These are phyloP conservation scores for Scutellaria baicalensis DNA, from an alignment of 257 asterid genomes.

Conservation along the genomic window DNA sequence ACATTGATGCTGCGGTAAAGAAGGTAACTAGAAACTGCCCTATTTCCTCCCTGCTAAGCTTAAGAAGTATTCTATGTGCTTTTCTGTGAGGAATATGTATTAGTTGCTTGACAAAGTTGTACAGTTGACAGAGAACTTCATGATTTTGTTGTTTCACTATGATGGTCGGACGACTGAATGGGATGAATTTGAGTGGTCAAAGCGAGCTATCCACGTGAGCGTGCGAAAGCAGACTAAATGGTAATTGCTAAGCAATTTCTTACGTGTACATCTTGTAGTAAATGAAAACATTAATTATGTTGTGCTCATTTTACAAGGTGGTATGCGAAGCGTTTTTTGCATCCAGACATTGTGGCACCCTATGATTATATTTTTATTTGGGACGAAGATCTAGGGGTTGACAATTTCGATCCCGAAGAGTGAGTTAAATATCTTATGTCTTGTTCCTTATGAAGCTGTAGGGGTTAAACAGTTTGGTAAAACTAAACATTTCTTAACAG, in stretches of 20 bases:
- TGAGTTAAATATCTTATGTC: slow-evolving; percentile 26
- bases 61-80: background rate
- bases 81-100: background rate
- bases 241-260: slow-evolving; percentile 21
- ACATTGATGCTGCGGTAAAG: slow-evolving; percentile 81
- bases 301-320: slow-evolving; percentile 48
- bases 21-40: slow-evolving; percentile 36
- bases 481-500: slow-evolving; percentile 21
- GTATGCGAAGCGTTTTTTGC: slow-evolving; percentile 93
- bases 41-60: background rate
- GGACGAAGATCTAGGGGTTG: slow-evolving; percentile 94
- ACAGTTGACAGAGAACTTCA: slow-evolving; percentile 89
- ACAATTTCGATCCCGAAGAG: slow-evolving; percentile 77
- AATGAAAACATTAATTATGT: background rate
- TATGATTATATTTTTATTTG: slow-evolving; percentile 79
- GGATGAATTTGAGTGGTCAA: slow-evolving; percentile 95
- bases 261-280: background rate
- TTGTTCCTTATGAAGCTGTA: background rate
- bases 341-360: slow-evolving; percentile 81
- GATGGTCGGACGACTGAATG: slow-evolving; percentile 88
- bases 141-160: slow-evolving; percentile 77
- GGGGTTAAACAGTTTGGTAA: slow-evolving; percentile 2
- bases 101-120: slow-evolving; percentile 18
- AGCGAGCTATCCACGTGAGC: slow-evolving; percentile 77
- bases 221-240: slow-evolving; percentile 79